Evolutionary conservation across 257 asterid genomes (phyloP), one percentile per base, ranked within the genome.

Genomic region (Salvia miltiorrhiza): DNA sequence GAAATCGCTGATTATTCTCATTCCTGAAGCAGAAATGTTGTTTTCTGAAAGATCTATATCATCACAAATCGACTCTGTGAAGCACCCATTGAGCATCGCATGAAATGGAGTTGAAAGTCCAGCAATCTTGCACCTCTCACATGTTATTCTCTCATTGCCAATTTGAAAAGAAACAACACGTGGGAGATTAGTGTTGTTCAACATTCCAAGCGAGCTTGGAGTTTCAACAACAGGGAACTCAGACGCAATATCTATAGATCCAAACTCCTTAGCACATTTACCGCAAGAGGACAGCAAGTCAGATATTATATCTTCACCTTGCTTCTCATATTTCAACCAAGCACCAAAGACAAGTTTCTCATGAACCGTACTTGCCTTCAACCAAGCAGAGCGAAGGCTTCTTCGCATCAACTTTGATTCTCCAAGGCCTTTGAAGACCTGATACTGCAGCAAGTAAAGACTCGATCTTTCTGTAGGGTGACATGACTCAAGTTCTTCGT

Each of bases 41-140:
- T 91, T 94, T 74, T 92, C 88, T 3, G 99, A 91, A 78, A 94
- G 82, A 80, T 94, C 88, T 40, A 94, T 88, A 76, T 86, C 92
- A 17, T 92, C 95, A 10, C 83, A 76, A 33, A 52, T 69, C 3
- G 98, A 88, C 73, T 94, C 99, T 4, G 90, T 82, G 78, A 92
- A 94, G 72, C 93, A 85, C 9, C 99, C 99, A 59, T 84, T 85
- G 49, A 94, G 97, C 99, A 94, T 94, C 69, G 99, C 87, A 71
- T 78, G 82, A 72, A 94, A 94, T 13, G 99, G 99, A 69, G 95
- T 82, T 0, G 99, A 94, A 59, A 94, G 92, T 23, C 78, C 43
- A 37, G 99, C 95, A 48, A 89, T 90, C 73, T 80, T 84, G 75
- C 69, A 81, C 87, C 98, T 79, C 65, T 89, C 85, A 48, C 99